phyloP scores from a whole-genome alignment of 768 basidiomycete species.

The Cystobasidium tubakii region DNA sequence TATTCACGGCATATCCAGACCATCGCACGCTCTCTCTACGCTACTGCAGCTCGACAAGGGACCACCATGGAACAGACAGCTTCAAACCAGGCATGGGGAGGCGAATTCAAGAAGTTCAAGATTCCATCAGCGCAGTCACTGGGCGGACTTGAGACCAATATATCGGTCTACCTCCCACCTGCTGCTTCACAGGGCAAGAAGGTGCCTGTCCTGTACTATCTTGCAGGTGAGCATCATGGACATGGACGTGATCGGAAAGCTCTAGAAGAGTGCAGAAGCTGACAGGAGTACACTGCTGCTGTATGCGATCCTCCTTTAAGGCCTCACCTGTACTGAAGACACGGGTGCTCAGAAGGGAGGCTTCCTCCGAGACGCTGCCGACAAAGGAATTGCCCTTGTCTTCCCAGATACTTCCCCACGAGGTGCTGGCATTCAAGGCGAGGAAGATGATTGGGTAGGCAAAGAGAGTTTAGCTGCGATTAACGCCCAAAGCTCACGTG shows the following conservation, averaged over 20 bases:
- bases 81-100: slow-evolving; percentile 71
- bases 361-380: slow-evolving; percentile 76
- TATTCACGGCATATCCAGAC: background rate
- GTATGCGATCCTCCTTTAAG: background rate
- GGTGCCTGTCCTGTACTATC: slow-evolving; percentile 64
- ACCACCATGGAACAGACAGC: slow-evolving; percentile 63
- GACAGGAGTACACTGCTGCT: background rate
- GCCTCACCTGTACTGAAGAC: slow-evolving; percentile 80
- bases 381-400: slow-evolving; percentile 76
- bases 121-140: slow-evolving; percentile 60
- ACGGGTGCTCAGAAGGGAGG: slow-evolving; percentile 92
- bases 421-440: slow-evolving; percentile 77
- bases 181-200: slow-evolving; percentile 55
- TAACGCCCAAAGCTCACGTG: background rate
- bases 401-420: slow-evolving; percentile 95
- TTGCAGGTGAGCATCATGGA: slow-evolving; percentile 58
- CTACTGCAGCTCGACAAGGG: background rate
- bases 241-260: background rate
- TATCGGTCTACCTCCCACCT: slow-evolving; percentile 83
- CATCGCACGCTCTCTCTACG: background rate
- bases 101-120: slow-evolving; percentile 76
- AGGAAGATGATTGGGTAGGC: slow-evolving; percentile 54
- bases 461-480: background rate
- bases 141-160: slow-evolving; percentile 56
- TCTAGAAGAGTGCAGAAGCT: background rate